Evolutionary conservation across 148 eudicot genomes (phyloP).

Genomic region (Chenopodium formosanum): DNA sequence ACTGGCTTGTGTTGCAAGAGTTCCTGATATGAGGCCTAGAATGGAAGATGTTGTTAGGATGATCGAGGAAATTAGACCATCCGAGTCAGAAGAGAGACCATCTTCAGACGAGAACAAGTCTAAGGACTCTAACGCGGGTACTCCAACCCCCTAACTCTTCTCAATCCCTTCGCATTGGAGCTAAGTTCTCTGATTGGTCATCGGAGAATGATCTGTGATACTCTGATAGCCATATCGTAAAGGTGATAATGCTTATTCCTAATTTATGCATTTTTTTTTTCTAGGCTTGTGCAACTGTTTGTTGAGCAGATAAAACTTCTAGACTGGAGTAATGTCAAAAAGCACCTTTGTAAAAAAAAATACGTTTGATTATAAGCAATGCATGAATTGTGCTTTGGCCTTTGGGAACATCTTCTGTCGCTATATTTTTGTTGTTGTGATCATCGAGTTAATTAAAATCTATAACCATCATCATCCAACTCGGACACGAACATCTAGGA

Average conservation of each 20-base stretch:
- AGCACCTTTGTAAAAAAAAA: constrained; percentile 8
- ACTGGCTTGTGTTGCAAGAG: constrained; percentile 63
- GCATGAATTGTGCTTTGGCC: constrained; percentile 21
- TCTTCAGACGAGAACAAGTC: constrained; percentile 71
- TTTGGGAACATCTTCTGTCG: neutral
- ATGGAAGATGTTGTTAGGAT: constrained; percentile 78
- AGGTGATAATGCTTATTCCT: neutral
- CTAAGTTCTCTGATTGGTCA: neutral
- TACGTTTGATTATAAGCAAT: constrained; percentile 3
- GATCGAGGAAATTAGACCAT: constrained; percentile 65
- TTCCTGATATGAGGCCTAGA: constrained; percentile 59
- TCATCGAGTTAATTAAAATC: no score
- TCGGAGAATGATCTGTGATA: neutral
- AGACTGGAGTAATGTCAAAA: constrained; percentile 10
- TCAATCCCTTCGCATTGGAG: neutral
- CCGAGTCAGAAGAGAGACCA: constrained; percentile 46
- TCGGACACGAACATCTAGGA: no score
- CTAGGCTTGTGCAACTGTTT: constrained; percentile 18
- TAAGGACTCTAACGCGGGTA: constrained; percentile 61
- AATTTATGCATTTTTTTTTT: neutral
- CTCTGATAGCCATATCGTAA: constrained; percentile 1
- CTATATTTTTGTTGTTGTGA: neutral
- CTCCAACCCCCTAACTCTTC: constrained; percentile 43
- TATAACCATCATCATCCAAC: no score
- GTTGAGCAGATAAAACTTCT: constrained; percentile 7